These are phyloP conservation scores for Hyaloscypha bicolor DNA, from an alignment of 495 filamentous ascomycete species.

Conservation along the genomic window DNA sequence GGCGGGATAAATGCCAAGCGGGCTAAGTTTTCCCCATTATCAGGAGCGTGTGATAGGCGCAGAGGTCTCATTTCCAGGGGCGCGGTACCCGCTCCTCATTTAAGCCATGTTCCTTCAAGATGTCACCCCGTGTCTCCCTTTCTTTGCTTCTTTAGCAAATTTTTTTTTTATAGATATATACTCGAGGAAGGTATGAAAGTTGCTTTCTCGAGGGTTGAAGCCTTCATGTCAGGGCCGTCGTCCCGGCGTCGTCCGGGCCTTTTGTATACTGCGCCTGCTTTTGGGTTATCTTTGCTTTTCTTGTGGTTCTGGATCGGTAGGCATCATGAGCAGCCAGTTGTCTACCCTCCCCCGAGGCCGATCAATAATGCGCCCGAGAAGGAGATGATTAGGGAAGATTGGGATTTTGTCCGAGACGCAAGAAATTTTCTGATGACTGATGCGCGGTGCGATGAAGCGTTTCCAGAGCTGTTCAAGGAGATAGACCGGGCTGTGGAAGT, in stretches of 20 bases:
- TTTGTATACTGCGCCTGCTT: not conserved
- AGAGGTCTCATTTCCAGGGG: not conserved
- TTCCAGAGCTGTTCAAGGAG: conserved; percentile 52
- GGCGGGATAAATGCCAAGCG: too few relatives aligned
- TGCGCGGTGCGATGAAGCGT: conserved; percentile 45
- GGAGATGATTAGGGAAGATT: not conserved
- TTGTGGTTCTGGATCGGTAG: not conserved
- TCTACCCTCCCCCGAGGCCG: not conserved
- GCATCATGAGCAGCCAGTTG: not conserved
- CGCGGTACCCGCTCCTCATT: not conserved
- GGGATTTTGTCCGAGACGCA: conserved; percentile 9
- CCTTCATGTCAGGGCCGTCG: not conserved
- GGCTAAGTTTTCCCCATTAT: not conserved
- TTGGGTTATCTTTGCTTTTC: not conserved
- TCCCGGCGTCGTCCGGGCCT: not conserved
- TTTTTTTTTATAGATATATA: not conserved
- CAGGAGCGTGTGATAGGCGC: not conserved
- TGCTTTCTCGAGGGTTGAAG: not conserved
- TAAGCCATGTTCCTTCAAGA: not conserved
- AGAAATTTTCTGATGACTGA: conserved; percentile 29
- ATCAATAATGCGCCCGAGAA: not conserved
- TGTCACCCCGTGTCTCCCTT: not conserved
- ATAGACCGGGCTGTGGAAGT: conserved; percentile 38
- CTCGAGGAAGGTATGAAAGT: not conserved
- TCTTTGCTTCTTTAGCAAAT: not conserved